phyloP scores from a whole-genome alignment of 2,329 filamentous ascomycete genomes.

The Uncinocarpus reesii region DNA sequence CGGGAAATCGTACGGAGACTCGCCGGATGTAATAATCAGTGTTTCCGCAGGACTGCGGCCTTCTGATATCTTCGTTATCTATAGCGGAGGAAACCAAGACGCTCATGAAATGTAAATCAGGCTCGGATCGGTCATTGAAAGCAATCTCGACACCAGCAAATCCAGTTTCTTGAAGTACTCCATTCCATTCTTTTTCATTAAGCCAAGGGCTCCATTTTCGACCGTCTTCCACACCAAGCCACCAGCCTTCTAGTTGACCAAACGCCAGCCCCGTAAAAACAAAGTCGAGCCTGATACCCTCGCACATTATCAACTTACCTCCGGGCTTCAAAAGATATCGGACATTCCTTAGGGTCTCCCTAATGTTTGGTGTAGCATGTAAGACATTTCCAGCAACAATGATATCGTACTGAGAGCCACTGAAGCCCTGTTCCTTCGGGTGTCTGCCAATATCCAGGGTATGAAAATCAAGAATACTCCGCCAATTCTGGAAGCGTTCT shows the following conservation, averaged over 20 bases:
- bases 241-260: conserved; percentile 22
- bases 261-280: conserved; percentile 15
- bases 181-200: conserved; percentile 11
- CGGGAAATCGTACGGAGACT: conserved; percentile 5
- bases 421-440: conserved; percentile 29
- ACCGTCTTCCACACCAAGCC: conserved; percentile 18
- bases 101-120: conserved; percentile 18
- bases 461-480: conserved; percentile 19
- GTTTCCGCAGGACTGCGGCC: not conserved
- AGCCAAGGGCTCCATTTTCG: conserved; percentile 15
- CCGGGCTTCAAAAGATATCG: conserved; percentile 35
- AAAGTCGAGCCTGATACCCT: conserved; percentile 24
- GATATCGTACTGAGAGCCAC: conserved; percentile 27
- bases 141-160: conserved; percentile 15
- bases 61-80: conserved; percentile 3
- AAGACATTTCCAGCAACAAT: conserved; percentile 33
- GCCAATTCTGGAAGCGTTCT: conserved; percentile 21
- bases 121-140: conserved; percentile 12
- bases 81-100: conserved; percentile 17
- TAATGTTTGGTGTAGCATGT: conserved; percentile 28
- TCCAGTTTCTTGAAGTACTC: conserved; percentile 10
- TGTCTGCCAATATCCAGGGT: conserved; percentile 28
- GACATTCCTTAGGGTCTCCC: conserved; percentile 25
- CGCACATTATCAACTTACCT: conserved; percentile 37
- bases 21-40: not conserved